Conservation (phyloP, 164 flowering plant genomes). For the Cinnamomum micranthum region DNA sequence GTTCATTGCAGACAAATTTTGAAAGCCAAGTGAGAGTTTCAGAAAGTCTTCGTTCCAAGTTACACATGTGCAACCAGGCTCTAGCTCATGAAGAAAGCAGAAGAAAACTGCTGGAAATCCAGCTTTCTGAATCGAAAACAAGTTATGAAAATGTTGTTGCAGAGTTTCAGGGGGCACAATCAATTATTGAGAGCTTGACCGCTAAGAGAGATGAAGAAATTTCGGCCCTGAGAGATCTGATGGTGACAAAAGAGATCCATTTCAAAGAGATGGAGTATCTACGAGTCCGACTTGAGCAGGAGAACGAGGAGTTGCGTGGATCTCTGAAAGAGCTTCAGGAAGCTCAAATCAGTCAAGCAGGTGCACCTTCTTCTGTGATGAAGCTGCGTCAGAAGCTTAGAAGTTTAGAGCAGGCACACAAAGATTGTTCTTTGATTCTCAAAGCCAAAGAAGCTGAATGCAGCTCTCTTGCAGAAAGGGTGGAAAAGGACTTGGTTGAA, state of each 20-base stretch:
- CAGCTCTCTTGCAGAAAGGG: constrained; percentile 26
- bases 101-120: constrained; percentile 45
- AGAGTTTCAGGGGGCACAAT: constrained; percentile 42
- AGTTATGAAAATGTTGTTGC: constrained; percentile 34
- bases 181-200: constrained; percentile 32
- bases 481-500: constrained; percentile 28
- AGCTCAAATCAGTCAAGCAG: constrained; percentile 45
- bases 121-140: constrained; percentile 38
- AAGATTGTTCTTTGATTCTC: constrained; percentile 38
- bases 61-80: constrained; percentile 60
- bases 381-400: constrained; percentile 49
- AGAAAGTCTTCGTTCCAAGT: constrained; percentile 34
- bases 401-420: constrained; percentile 45
- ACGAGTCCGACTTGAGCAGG: constrained; percentile 40
- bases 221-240: constrained; percentile 36
- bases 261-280: constrained; percentile 48
- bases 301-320: constrained; percentile 41
- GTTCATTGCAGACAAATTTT: constrained; percentile 35
- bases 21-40: constrained; percentile 43
- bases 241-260: constrained; percentile 39
- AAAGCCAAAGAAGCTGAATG: constrained; percentile 53
- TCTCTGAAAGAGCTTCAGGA: constrained; percentile 60
- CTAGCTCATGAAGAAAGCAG: constrained; percentile 59
- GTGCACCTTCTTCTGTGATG: constrained; percentile 29
- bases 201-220: constrained; percentile 43